Base-by-base conservation (phyloP, 2,329 filamentous ascomycete genomes). In the Penicillium polonicum region DNA sequence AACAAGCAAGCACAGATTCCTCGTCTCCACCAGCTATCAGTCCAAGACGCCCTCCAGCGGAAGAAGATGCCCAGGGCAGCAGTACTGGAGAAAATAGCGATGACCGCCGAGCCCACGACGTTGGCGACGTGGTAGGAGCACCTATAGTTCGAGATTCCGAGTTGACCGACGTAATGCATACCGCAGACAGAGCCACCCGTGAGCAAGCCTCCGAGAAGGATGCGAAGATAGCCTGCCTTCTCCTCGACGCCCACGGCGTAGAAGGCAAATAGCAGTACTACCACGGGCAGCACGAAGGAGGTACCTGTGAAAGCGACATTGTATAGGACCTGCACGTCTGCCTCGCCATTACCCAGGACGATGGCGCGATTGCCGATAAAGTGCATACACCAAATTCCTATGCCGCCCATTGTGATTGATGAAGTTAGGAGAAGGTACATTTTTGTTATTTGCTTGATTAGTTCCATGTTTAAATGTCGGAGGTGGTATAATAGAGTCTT, bases 151-250 rank as follows among this genome's bases (percentile, higher is more conserved):
- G 82, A 81, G 60, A 93, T 91, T 35, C 90, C 91, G 33, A 88
- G 84, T 70, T 95, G 92, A n/a, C 90, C 90, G 19, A 93, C 79
- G 68, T 94, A 95, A 72, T 95, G 90, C 91, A 95, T 94, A 33
- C 88, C 89, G 59, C 88, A 91, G 49, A 94, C 87, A 23, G 90
- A 87, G 5, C 86, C 79, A 15, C 91, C 91, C 2, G 88, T 88
- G 43, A 92, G 79, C 1, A 85, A 69, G 7, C 91, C 90, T 9
- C 88, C 88, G 5, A 84, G 68, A 8, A 81, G 69, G 12, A 89
- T 81, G 44, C 86, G 83, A 73, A 82, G 75, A 74, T 83, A 83
- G 19, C 81, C 82, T 15, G 88, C 80, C 29, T 72, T 77, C 60
- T 84, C 83, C 65, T 82, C 82, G 29, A 82, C 80, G 6, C 85